These are phyloP conservation scores for Orobanche coerulescens DNA, from an alignment of 257 asterid species.

Conservation along the genomic window DNA sequence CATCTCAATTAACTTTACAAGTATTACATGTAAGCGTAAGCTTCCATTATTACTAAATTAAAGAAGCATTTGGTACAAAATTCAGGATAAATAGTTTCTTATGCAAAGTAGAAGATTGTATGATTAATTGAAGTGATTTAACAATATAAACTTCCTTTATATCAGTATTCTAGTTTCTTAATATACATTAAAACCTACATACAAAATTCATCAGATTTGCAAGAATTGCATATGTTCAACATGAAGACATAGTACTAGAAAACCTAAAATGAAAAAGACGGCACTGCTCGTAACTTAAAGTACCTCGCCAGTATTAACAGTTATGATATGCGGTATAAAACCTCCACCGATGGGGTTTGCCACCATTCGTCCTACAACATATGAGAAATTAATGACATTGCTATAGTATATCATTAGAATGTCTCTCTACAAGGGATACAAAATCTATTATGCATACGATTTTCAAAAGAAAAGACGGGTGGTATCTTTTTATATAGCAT, in stretches of 20 bases:
- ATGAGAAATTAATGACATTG: conserved; percentile 7
- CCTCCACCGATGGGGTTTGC: conserved; percentile 50
- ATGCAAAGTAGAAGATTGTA: background rate
- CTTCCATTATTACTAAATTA: background rate
- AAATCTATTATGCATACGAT: background rate
- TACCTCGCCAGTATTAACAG: conserved; percentile 82
- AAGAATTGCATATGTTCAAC: background rate
- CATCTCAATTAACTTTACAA: background rate
- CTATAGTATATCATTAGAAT: background rate
- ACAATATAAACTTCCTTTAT: background rate
- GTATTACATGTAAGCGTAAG: background rate
- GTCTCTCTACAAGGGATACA: background rate
- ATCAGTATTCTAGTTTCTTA: background rate
- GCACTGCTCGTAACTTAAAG: background rate
- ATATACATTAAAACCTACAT: background rate
- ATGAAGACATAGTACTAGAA: background rate
- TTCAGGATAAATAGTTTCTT: background rate
- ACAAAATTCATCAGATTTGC: background rate
- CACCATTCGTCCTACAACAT: conserved; percentile 37
- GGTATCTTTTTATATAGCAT: background rate
- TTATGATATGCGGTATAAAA: conserved; percentile 68
- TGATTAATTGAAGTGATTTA: background rate
- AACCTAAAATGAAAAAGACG: background rate
- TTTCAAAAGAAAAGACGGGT: too few species aligned
- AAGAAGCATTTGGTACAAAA: background rate